Evolutionary conservation across 192 early-diverging fungal genomes (phyloP), one percentile per base, ranked within the genome.

Genomic region (Linnemannia hyalina): DNA sequence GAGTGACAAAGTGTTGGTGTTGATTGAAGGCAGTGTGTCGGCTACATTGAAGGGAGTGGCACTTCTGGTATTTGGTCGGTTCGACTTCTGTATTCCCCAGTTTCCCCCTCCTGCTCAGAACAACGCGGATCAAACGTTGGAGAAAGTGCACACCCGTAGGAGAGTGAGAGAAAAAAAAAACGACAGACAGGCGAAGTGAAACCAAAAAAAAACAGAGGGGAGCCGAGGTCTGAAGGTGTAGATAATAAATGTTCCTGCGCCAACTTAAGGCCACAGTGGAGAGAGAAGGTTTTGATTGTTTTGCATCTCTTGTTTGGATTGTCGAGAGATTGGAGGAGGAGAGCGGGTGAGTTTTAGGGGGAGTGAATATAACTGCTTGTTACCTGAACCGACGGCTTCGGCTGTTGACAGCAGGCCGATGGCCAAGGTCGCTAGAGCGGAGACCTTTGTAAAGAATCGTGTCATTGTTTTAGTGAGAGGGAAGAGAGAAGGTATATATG

Each of bases 371-470:
- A 10, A 46, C 0, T 3, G 3, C 2, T 52, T 15, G 44, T 65
- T 80, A 73, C 78, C 70, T 73, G 78, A 73, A 18, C 78, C 78
- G 60, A 71, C 6, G 29, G 78, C 70, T 16, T 83, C 73, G 49
- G 74, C 71, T n/a, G 70, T 23, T 11, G 60, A 70, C 5, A 80
- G 29, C 18, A 81, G n/a, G 46, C 73, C 42, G 49, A 75, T 36
- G 29, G 74, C 49, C 49, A 81, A 57, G 68, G 80, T 71, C 52
- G 74, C 65, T 41, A 75, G 4, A 9, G 72, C 60, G 36, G 68
- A n/a, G 63, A 68, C 79, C 60, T 57, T 74, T 41, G 79, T 54
- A 42, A 80, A 47, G 73, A 80, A 72, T 40, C 79, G 71, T 68
- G 79, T 47, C 79, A 80, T 80, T 42, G 6, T 36, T 35, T 18